These are phyloP conservation scores for Geotrichum candidum DNA, from an alignment of 1,139 yeast species.

Conservation along the genomic window DNA sequence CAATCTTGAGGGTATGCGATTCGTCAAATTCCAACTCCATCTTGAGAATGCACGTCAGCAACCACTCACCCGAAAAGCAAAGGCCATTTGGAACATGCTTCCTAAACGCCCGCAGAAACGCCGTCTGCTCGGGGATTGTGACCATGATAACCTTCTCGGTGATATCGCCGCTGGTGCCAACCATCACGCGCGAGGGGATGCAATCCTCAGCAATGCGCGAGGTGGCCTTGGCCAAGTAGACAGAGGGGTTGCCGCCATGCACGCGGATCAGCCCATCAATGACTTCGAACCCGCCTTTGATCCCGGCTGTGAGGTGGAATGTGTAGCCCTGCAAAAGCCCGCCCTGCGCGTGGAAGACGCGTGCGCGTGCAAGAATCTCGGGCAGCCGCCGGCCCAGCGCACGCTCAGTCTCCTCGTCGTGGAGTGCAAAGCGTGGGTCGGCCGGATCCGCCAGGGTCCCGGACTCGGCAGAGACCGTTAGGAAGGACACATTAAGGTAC, in stretches of 20 bases:
- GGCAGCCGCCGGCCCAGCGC: background rate
- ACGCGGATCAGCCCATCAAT: constrained; percentile 56
- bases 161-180: constrained; percentile 2
- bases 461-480: constrained; percentile 24
- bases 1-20: background rate
- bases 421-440: background rate
- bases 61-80: constrained; percentile 22
- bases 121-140: constrained; percentile 16
- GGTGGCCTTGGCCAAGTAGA: background rate
- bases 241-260: constrained; percentile 50
- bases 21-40: constrained; percentile 17
- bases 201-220: constrained; percentile 34
- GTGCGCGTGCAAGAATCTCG: constrained; percentile 9
- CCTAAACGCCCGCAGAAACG: constrained; percentile 14
- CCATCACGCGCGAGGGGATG: constrained; percentile 22
- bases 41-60: constrained; percentile 19
- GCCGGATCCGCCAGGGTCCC: background rate
- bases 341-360: constrained; percentile 24
- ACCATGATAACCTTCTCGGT: constrained; percentile 10
- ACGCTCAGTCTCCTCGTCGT: constrained; percentile 1
- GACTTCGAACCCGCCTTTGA: constrained; percentile 63
- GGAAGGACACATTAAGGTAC: constrained; percentile 36
- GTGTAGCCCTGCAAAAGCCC: constrained; percentile 42
- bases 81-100: constrained; percentile 1
- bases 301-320: constrained; percentile 54